These are phyloP conservation scores for Cucurbita moschata DNA, from an alignment of 306 rosid genomes.

Conservation along the genomic window DNA sequence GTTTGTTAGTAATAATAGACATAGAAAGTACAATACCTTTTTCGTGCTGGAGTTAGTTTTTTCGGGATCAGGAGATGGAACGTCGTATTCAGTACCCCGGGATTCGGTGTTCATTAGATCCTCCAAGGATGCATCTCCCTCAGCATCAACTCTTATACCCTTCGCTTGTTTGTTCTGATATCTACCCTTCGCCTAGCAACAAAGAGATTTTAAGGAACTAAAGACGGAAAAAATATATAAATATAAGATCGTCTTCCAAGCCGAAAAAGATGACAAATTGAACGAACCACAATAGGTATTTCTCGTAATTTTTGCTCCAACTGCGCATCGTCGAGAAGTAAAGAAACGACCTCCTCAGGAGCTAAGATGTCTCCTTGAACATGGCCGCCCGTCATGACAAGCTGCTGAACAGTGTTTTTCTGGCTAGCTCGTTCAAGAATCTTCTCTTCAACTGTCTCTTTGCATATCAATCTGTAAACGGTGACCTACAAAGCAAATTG, in stretches of 20 bases:
- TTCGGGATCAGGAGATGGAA: slow-evolving; percentile 41
- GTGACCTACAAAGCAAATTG: slow-evolving; percentile 45
- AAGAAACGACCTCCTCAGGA: slow-evolving; percentile 92
- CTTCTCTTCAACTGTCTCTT: slow-evolving; percentile 98
- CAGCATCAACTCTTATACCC: slow-evolving; percentile 76
- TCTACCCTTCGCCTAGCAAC: slow-evolving; percentile 57
- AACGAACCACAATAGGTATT: slow-evolving; percentile 61
- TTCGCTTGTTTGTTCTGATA: slow-evolving; percentile 66
- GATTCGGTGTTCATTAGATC: slow-evolving; percentile 40
- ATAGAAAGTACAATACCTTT: slow-evolving; percentile 39
- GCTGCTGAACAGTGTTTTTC: slow-evolving; percentile 96
- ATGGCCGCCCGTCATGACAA: slow-evolving; percentile 98
- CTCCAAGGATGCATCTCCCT: slow-evolving; percentile 85
- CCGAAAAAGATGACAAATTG: slow-evolving; percentile 1
- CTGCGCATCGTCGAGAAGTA: slow-evolving; percentile 92
- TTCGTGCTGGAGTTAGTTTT: slow-evolving; percentile 49
- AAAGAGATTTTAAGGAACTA: slow-evolving; percentile 2
- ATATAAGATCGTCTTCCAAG: neutral
- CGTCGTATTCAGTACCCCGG: slow-evolving; percentile 38
- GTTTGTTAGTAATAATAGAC: neutral
- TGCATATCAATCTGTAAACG: slow-evolving; percentile 89
- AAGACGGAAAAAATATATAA: neutral
- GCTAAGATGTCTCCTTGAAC: slow-evolving; percentile 94
- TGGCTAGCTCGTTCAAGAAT: slow-evolving; percentile 94
- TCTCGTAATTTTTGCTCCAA: slow-evolving; percentile 84